Base-by-base conservation (phyloP, 1,139 yeast species). In the Pneumocystis sp. region DNA sequence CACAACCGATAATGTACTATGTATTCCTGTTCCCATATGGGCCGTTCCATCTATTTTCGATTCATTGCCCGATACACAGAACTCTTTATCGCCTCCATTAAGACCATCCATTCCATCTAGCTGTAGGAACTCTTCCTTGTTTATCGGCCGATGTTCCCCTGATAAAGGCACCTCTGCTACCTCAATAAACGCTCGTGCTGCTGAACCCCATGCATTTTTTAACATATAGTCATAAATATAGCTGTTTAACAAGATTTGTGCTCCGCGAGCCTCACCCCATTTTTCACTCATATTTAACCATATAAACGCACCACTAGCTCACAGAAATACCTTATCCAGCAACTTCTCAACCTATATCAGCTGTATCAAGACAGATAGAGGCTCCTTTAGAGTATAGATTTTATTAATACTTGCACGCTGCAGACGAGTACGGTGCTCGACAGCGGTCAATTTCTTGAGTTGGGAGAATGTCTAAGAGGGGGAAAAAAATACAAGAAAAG, bases 151-250 rank as follows among this genome's bases (percentile, higher is more conserved):
- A 25, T 25, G 17, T 25, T 50, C 57, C 2, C 57, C 34, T 4
- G 57, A 50, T 15, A 50, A 50, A 50, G 57, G 57, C n/a, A 75
- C 69, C 64, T 85, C 89, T 0, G 91, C 90, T 74, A 90, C 96
- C 69, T 81, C 82, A 69, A 82, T 83, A 73, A 90, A 89, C 37
- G 82, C 81, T 66, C 80, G 79, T 1, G 96, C 96, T 0, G 95
- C 84, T 66, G 84, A 85, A 12, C 82, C 80, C 65, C 89, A 79
- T 61, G 87, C 81, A 66, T 87, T 85, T 75, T 90, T 90, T 71
- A 87, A 76, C 68, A 91, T 78, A 72, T 89, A 91, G 76, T 91
- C 97, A 73, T 89, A 88, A 60, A 91, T 86, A 74, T 89, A 90
- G 21, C 91, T 89, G 72, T 90, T 88, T 68, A 91, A 78, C 63